Base-by-base conservation (phyloP, 2,329 filamentous ascomycete species). In the Colletotrichum brevisporum region DNA sequence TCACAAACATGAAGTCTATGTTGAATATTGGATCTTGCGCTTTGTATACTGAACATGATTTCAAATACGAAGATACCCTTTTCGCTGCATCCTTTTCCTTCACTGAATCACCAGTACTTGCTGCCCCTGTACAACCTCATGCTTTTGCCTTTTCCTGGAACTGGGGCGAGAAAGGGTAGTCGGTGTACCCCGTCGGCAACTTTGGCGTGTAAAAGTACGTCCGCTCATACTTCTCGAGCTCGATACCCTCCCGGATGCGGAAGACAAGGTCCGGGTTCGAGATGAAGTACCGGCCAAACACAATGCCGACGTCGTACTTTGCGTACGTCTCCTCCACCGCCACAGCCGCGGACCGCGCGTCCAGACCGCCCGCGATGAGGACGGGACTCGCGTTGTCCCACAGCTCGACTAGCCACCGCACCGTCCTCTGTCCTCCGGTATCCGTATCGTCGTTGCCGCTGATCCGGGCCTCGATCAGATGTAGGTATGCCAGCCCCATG, bases 401-500 rank as follows among this genome's bases (percentile, higher is more conserved):
- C n/a, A 73, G 59, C 26, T 79, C 74, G 1, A 80, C 72, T 1
- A 79, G 69, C 50, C 76, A 78, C 36, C 61, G 55, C 15, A 74
- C 61, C 31, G 57, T 68, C 18, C 52, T 48, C 16, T 59, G 51
- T 1, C 71, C 72, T 16, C 66, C 60, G 0, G 67, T 79, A 2
- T 84, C 82, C 13, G 79, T 71, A 56, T 83, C 81, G 3, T 76
- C 75, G 65, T 76, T 79, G 13, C 83, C 82, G 9, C 80, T 76
- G 24, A 88, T 79, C 2, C 87, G 82, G 2, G 86, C 82, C 75
- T 91, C 88, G n/a, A 91, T 81, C 2, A 90, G 71, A 75, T 91
- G 88, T 41, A 89, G 73, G 75, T 86, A 91, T 0, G 88, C 83
- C 27, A 91, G 78, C 12, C 84, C 83, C 26, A 90, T 76, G 45